Evolutionary conservation across 2,329 filamentous ascomycete genomes (phyloP), one percentile per base, ranked within the genome.

Genomic region (Alternaria solani): DNA sequence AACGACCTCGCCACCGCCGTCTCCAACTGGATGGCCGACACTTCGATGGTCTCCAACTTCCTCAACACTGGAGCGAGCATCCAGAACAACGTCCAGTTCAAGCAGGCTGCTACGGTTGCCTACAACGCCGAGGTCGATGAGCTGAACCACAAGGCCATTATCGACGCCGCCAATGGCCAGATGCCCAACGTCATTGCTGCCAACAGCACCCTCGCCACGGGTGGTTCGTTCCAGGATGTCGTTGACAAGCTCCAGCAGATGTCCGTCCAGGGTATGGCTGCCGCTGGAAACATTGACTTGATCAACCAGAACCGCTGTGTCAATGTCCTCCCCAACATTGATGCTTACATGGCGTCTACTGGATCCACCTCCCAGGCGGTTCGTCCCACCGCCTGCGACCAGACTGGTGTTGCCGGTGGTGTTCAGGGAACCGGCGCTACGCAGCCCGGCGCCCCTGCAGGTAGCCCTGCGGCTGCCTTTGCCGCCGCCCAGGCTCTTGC

Each of bases 121-220:
- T 76, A 68, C 69, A 77, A 77, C 57, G 76, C 76, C 44, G 76
- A 79, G 60, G 75, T 78, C 20, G 76, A 79, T 47, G 76, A 79
- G 62, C 72, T 79, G 47, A 75, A 67, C 57, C 75, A 78, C 63
- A 79, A 79, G 67, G 75, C 74, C 46, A 73, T 75, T 58, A 75
- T 78, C 53, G 76, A 78, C 46, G 63, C 65, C 28, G 72, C 70
- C 39, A 70, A 73, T 48, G 63, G 66, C 43, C 28, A 53, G 16
- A 46, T 66, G 51, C 69, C 73, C 47, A 72, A 73, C 18, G 72
- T 79, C 51, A 68, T 72, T 46, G 71, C 71, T 47, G 76, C 76
- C 53, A 78, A 78, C 67, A 73, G 72, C 64, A 78, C 76, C 28
- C 73, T 79, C 47, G 75, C 69, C 8, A 75, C 71, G 32, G 74